Evolutionary conservation across 345 rosid species (phyloP), one percentile per base, ranked within the genome.

Genomic region (Cardamine occulta): DNA sequence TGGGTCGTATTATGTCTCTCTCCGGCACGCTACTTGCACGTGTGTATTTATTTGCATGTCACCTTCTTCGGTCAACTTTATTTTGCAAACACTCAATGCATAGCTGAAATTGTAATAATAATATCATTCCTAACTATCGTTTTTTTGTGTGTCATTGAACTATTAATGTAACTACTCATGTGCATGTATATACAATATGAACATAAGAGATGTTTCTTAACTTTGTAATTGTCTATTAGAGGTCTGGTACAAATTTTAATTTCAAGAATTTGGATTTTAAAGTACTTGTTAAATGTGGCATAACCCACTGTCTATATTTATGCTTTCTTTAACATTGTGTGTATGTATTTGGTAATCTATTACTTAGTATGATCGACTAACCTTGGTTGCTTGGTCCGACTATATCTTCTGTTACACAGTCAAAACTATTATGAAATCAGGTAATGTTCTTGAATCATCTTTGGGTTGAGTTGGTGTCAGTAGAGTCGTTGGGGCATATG

Each of bases 1-100:
- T 84, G 95, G 88, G 88, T 81, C 72, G 60, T 70, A 35, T 34
- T 70, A 19, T 70, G 76, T 71, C 62, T 80, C 57, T 70, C 42
- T 54, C 26, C 4, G 73, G 45, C 76, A 18, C 35, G 51, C 54
- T 65, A 19, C 60, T 51, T 49, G 70, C 64, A 44, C 71, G 74
- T 69, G 68, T 68, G 64, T 63, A 26, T 4, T 68, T 75, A 26
- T 5, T 68, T 75, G 49, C 62, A 71, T 72, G 60, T 72, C 29
- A 62, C 66, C 45, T 62, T 70, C 72, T 64, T 63, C 19, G 42
- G 67, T 60, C 23, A 72, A 78, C 44, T 77, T 58, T 53, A 29
- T 52, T 29, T 63, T 44, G 1, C 3, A 49, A 66, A 2, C 37
- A 64, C 67, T 64, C 67, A 64, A 77, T 54, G 67, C 73, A 19